These are phyloP conservation scores for Arthrobotrys megalospora DNA, from an alignment of 2,329 filamentous ascomycete species.

Conservation along the genomic window DNA sequence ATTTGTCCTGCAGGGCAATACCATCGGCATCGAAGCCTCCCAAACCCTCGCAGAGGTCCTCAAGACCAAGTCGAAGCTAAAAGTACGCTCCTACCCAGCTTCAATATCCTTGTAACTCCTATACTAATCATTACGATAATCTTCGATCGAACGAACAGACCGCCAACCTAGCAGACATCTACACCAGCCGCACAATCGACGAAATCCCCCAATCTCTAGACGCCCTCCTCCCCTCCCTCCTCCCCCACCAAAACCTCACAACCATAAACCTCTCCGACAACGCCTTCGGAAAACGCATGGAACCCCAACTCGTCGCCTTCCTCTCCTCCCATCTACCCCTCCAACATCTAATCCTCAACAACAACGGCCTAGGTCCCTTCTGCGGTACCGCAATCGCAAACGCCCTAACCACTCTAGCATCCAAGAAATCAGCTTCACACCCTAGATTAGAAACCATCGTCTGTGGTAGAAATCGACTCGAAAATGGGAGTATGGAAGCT, in stretches of 20 bases:
- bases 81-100: conserved; percentile 70
- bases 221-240: conserved; percentile 85
- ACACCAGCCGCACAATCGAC: conserved; percentile 90
- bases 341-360: conserved; percentile 95
- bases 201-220: conserved; percentile 94
- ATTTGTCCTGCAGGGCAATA: conserved; percentile 90
- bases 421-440: conserved; percentile 84
- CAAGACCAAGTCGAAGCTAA: conserved; percentile 84
- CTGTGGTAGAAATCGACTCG: conserved; percentile 93
- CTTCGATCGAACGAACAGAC: conserved; percentile 69
- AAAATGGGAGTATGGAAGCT: conserved; percentile 95
- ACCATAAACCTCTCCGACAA: conserved; percentile 98
- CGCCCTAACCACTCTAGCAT: conserved; percentile 84
- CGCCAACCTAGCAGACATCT: conserved; percentile 96
- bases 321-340: conserved; percentile 89
- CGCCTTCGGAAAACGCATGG: conserved; percentile 95
- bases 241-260: conserved; percentile 86
- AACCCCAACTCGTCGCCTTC: conserved; percentile 92
- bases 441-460: conserved; percentile 92
- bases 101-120: neutral
- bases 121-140: neutral
- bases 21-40: conserved; percentile 88
- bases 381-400: conserved; percentile 91
- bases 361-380: conserved; percentile 94
- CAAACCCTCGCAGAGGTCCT: conserved; percentile 87